Conservation (phyloP, 2,329 filamentous ascomycete genomes). For the Aspergillus sp. region DNA sequence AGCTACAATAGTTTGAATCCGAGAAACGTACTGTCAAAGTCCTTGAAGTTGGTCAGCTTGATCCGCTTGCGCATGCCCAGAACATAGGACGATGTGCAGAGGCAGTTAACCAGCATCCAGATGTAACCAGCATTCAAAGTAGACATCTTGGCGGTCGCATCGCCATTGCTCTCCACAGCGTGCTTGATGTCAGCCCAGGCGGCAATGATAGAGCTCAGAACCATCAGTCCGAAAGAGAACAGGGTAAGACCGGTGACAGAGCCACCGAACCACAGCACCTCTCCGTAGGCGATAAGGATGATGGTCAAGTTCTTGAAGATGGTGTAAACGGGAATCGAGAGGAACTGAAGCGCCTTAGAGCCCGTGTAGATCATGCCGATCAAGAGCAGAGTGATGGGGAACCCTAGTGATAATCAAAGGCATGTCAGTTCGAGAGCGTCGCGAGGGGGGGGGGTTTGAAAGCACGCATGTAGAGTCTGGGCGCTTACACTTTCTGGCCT, state of each 20-base stretch:
- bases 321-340: constrained; percentile 97
- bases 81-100: constrained; percentile 88
- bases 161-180: constrained; percentile 67
- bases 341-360: constrained; percentile 91
- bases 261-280: constrained; percentile 97
- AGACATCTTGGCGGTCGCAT: constrained; percentile 74
- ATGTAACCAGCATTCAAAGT: constrained; percentile 93
- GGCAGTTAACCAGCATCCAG: constrained; percentile 97
- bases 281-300: constrained; percentile 96
- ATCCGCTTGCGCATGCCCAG: constrained; percentile 97
- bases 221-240: constrained; percentile 95
- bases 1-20: neutral
- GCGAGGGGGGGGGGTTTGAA: neutral
- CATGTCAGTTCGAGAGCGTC: constrained; percentile 5
- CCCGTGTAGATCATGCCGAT: constrained; percentile 99
- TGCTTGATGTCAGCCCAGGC: constrained; percentile 97
- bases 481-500: constrained; percentile 84
- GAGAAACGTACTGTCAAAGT: constrained; percentile 85
- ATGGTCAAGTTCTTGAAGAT: constrained; percentile 99
- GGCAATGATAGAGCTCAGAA: constrained; percentile 88
- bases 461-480: neutral
- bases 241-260: constrained; percentile 84
- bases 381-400: constrained; percentile 90
- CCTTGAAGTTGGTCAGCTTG: constrained; percentile 99
- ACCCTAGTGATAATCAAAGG: constrained; percentile 62